These are phyloP conservation scores for Beauveria caledonica DNA, from an alignment of 2,329 filamentous ascomycete species.

Conservation along the genomic window DNA sequence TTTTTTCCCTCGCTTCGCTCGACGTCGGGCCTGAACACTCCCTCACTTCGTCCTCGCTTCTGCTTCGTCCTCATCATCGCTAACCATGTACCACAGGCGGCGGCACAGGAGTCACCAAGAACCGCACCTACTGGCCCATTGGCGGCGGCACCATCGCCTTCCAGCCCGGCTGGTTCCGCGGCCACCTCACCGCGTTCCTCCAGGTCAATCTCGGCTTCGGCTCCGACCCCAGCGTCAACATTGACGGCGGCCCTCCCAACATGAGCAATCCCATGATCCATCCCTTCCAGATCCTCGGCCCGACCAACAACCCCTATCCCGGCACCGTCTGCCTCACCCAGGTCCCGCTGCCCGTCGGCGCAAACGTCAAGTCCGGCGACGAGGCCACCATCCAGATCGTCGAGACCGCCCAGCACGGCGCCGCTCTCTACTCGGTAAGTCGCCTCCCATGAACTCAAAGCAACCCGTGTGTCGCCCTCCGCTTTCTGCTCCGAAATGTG, in stretches of 20 bases:
- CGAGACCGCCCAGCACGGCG: constrained; percentile 75
- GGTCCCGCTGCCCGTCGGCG: constrained; percentile 69
- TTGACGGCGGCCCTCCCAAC: constrained; percentile 59
- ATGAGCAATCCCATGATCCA: constrained; percentile 78
- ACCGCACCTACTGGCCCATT: constrained; percentile 88
- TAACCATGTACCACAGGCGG: constrained; percentile 54
- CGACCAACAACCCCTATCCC: constrained; percentile 74
- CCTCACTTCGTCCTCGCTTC: neutral
- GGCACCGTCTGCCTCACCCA: constrained; percentile 86
- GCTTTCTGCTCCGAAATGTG: too few relatives aligned
- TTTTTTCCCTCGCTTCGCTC: neutral
- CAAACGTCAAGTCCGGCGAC: constrained; percentile 69
- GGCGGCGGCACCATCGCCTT: constrained; percentile 79
- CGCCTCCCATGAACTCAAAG: too few relatives aligned
- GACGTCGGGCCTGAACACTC: neutral
- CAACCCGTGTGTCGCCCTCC: neutral
- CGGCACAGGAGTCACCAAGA: constrained; percentile 65
- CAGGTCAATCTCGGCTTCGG: constrained; percentile 90
- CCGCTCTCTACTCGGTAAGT: constrained; percentile 69
- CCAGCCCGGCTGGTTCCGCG: constrained; percentile 94
- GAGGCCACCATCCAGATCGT: constrained; percentile 86
- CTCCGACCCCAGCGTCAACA: constrained; percentile 46
- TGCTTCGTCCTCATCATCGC: neutral
- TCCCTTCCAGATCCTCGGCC: constrained; percentile 76
- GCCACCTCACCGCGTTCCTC: constrained; percentile 72